phyloP scores from a whole-genome alignment of 179 eudicot genomes.

The Actinidia chinensis region DNA sequence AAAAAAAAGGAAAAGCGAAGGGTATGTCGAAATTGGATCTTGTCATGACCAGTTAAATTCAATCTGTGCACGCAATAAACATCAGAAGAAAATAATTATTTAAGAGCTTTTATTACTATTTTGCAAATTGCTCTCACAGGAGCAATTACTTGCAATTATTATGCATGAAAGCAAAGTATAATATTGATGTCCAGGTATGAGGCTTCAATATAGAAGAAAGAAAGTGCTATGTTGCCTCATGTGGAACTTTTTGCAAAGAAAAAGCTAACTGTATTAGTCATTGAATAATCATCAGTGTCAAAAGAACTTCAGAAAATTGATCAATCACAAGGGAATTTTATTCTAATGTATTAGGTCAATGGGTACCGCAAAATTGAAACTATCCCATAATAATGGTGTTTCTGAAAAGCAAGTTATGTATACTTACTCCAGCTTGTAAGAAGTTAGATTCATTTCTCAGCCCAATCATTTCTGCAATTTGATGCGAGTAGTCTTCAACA shows the following conservation, averaged over 20 bases:
- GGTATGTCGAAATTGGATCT: not conserved
- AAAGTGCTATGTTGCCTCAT: too few relatives aligned
- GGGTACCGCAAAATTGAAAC: not conserved
- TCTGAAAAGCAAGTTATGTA: not conserved
- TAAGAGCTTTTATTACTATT: not conserved
- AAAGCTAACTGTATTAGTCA: not conserved
- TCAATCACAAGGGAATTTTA: not conserved
- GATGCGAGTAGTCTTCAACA: slow-evolving; percentile 96
- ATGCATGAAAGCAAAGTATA: not conserved
- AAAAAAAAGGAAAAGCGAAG: not conserved
- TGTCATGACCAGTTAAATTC: not conserved
- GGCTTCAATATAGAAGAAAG: not conserved
- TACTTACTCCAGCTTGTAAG: slow-evolving; percentile 78
- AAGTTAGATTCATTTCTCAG: slow-evolving; percentile 85
- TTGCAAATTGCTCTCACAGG: not conserved
- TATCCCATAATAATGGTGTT: not conserved
- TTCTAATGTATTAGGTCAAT: not conserved
- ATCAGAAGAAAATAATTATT: too few relatives aligned
- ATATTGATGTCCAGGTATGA: not conserved
- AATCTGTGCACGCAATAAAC: not conserved
- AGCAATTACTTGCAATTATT: not conserved
- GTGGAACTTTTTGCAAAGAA: too few relatives aligned
- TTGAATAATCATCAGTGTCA: not conserved
- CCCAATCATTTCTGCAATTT: slow-evolving; percentile 98
- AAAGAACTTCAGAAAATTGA: not conserved